phyloP scores from a whole-genome alignment of 192 early-diverging fungal species.

The Dispira simplex region DNA sequence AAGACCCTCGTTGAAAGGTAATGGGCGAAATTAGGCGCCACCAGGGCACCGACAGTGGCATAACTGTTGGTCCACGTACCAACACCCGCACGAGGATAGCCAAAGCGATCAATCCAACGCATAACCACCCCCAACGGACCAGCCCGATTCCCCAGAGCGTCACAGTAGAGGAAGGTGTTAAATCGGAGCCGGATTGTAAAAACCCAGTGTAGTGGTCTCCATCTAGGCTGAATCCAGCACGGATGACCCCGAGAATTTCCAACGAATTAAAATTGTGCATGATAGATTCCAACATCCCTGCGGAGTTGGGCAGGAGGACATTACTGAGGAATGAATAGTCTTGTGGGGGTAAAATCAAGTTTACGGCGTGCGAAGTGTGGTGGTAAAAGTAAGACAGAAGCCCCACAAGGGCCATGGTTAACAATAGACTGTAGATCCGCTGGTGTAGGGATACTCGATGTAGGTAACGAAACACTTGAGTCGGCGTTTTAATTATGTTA shows the following conservation, averaged over 20 bases:
- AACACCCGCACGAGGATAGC: not conserved
- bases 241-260: not conserved
- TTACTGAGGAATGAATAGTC: not conserved
- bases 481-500: not conserved
- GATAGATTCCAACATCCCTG: not conserved
- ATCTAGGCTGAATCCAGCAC: not conserved
- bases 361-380: conserved; percentile 9
- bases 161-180: not conserved
- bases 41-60: not conserved
- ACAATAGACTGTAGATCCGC: conserved; percentile 5
- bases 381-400: conserved; percentile 3
- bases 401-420: conserved; percentile 5
- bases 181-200: not conserved
- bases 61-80: not conserved
- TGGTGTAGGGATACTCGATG: conserved; percentile 5
- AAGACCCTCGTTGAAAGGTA: not conserved
- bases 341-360: conserved; percentile 11
- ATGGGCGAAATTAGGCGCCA: not conserved
- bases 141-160: not conserved
- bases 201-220: not conserved
- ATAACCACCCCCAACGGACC: not conserved
- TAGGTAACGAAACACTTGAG: not conserved
- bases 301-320: not conserved
- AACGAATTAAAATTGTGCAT: not conserved
- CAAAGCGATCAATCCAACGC: not conserved